Conservation (phyloP, 1,139 yeast genomes). For the Taphrina flavorubra region DNA sequence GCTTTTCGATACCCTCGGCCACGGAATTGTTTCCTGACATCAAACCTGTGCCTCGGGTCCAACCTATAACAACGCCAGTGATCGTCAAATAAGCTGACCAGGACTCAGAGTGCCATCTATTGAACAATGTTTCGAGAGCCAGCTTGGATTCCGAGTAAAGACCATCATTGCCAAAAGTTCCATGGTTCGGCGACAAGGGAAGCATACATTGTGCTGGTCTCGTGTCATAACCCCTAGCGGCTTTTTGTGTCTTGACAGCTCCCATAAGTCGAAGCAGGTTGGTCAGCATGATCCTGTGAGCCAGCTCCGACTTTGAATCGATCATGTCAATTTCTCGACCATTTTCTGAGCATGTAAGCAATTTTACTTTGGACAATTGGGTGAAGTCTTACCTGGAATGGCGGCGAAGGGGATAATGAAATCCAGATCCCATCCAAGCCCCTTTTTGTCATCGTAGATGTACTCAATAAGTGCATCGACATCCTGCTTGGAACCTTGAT, state of each 20-base stretch:
- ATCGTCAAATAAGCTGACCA: slow-evolving; percentile 94
- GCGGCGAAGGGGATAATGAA: slow-evolving; percentile 97
- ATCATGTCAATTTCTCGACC: slow-evolving; percentile 93
- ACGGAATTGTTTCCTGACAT: slow-evolving; percentile 96
- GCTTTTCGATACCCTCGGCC: slow-evolving; percentile 94
- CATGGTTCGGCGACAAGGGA: slow-evolving; percentile 98
- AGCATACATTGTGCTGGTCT: slow-evolving; percentile 97
- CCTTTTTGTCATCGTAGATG: slow-evolving; percentile 88
- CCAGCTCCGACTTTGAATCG: slow-evolving; percentile 94
- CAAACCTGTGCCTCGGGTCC: slow-evolving; percentile 99
- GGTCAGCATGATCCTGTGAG: slow-evolving; percentile 98
- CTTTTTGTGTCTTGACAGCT: slow-evolving; percentile 82
- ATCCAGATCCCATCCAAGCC: slow-evolving; percentile 98
- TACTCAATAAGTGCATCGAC: slow-evolving; percentile 82
- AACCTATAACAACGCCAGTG: slow-evolving; percentile 98
- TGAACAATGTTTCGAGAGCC: slow-evolving; percentile 91
- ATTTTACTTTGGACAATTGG: not conserved
- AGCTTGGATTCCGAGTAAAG: slow-evolving; percentile 96
- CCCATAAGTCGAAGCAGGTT: slow-evolving; percentile 92
- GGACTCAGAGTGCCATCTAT: slow-evolving; percentile 98
- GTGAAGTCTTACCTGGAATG: slow-evolving; percentile 60
- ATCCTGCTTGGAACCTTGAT: slow-evolving; percentile 87
- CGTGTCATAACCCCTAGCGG: slow-evolving; percentile 74
- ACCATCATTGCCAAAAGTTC: slow-evolving; percentile 98
- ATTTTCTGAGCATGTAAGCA: slow-evolving; percentile 60